Conservation (phyloP, 2,329 filamentous ascomycete genomes). For the Beauveria australis region DNA sequence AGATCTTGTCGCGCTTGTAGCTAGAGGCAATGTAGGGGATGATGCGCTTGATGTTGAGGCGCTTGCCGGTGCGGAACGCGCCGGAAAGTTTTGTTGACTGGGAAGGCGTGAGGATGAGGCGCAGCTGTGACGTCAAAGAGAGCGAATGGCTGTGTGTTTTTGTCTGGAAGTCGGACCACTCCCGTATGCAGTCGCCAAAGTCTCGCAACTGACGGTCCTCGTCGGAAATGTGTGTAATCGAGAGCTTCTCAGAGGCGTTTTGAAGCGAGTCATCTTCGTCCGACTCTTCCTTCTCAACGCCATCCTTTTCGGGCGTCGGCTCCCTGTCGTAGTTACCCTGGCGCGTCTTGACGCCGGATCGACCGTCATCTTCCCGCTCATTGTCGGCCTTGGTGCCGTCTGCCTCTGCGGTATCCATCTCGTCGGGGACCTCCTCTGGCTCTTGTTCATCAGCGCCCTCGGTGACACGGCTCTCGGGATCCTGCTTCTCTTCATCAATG, state of each 20-base stretch:
- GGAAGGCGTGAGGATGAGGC: constrained; percentile 89
- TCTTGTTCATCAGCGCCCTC: constrained; percentile 42
- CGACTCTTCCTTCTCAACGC: constrained; percentile 35
- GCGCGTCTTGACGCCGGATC: constrained; percentile 51
- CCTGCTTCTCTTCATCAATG: constrained; percentile 61
- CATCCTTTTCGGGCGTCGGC: constrained; percentile 32
- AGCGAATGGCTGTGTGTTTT: constrained; percentile 80
- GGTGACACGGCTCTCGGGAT: constrained; percentile 37
- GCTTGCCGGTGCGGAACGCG: constrained; percentile 93
- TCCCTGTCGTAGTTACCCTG: constrained; percentile 51
- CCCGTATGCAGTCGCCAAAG: constrained; percentile 52
- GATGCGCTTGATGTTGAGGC: constrained; percentile 98
- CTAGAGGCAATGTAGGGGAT: constrained; percentile 97
- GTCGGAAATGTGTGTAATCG: constrained; percentile 60
- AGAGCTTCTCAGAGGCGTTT: constrained; percentile 55
- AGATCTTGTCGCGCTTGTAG: constrained; percentile 99
- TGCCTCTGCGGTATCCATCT: constrained; percentile 32
- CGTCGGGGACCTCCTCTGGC: constrained; percentile 35
- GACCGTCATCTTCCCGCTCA: constrained; percentile 44
- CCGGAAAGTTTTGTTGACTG: constrained; percentile 93
- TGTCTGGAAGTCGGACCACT: constrained; percentile 80
- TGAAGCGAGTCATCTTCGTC: constrained; percentile 40
- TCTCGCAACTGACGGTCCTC: constrained; percentile 35
- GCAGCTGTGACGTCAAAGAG: constrained; percentile 85
- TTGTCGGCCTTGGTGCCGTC: constrained; percentile 28